phyloP scores from a whole-genome alignment of 305 asterid species.

The Fraxinus dipetala region DNA sequence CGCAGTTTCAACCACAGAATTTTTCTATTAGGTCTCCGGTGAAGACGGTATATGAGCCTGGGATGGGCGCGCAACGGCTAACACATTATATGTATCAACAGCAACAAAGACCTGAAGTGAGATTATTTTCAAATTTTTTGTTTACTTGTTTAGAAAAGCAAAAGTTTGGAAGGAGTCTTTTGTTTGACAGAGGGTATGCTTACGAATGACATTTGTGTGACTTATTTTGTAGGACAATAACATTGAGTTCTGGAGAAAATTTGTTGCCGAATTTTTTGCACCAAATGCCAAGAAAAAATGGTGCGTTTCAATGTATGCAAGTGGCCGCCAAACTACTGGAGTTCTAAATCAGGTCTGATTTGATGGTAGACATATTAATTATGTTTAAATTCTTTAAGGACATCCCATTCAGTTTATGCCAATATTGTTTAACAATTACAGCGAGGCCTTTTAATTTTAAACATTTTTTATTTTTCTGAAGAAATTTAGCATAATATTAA shows the following conservation, averaged over 20 bases:
- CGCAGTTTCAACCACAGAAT: constrained; percentile 64
- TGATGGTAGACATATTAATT: constrained; percentile 18
- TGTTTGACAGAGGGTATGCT: constrained; percentile 13
- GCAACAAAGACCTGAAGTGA: constrained; percentile 76
- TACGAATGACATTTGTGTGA: constrained; percentile 6
- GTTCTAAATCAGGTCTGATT: constrained; percentile 69
- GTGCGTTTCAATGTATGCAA: constrained; percentile 84
- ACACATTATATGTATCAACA: constrained; percentile 77
- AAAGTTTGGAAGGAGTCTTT: constrained; percentile 1
- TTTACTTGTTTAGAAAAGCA: not conserved
- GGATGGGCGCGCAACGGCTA: constrained; percentile 73
- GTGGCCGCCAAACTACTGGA: constrained; percentile 71
- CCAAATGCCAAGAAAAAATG: constrained; percentile 79
- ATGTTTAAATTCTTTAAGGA: constrained; percentile 13
- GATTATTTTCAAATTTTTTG: not conserved
- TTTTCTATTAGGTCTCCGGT: constrained; percentile 52
- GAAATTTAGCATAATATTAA: not conserved
- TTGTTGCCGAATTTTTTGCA: constrained; percentile 66
- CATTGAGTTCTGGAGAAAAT: constrained; percentile 75
- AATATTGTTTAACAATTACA: constrained; percentile 10
- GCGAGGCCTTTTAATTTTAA: constrained; percentile 5
- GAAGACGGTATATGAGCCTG: constrained; percentile 63
- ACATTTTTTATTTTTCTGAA: constrained; percentile 2
- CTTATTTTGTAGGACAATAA: constrained; percentile 62
- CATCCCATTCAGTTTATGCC: constrained; percentile 17